These are phyloP conservation scores for Colletotrichum liaoningense DNA, from an alignment of 2,329 filamentous ascomycete genomes.

Conservation along the genomic window DNA sequence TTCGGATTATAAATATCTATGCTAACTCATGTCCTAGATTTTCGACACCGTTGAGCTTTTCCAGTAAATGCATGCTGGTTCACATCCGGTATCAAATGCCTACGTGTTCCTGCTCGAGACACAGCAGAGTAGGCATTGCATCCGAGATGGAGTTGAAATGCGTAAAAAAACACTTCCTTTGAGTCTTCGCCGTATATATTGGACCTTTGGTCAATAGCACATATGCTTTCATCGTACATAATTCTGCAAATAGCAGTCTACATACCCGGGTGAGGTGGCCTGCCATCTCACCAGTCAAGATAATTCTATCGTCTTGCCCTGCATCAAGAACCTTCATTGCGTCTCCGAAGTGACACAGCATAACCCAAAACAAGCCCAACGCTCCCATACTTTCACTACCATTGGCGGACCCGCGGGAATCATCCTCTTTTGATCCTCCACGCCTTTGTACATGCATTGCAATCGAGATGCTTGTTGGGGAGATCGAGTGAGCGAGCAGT, in stretches of 20 bases:
- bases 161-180: not conserved
- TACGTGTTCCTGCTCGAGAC: not conserved
- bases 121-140: not conserved
- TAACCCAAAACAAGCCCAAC: not conserved
- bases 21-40: constrained; percentile 24
- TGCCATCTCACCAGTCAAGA: constrained; percentile 9
- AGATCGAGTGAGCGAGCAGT: not conserved
- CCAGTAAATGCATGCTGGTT: not conserved
- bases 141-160: not conserved
- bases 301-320: not conserved
- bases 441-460: not conserved
- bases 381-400: too few species aligned
- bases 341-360: not conserved
- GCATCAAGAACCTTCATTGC: not conserved
- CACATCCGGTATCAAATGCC: not conserved
- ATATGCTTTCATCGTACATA: constrained; percentile 29
- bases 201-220: constrained; percentile 8
- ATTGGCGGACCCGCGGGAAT: not conserved
- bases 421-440: not conserved
- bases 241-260: not conserved
- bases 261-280: constrained; percentile 7
- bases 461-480: not conserved
- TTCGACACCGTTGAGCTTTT: constrained; percentile 37
- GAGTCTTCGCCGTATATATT: constrained; percentile 28
- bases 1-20: not conserved